These are phyloP conservation scores for Fonsecaea pedrosoi DNA, from an alignment of 2,329 filamentous ascomycete species.

Conservation along the genomic window DNA sequence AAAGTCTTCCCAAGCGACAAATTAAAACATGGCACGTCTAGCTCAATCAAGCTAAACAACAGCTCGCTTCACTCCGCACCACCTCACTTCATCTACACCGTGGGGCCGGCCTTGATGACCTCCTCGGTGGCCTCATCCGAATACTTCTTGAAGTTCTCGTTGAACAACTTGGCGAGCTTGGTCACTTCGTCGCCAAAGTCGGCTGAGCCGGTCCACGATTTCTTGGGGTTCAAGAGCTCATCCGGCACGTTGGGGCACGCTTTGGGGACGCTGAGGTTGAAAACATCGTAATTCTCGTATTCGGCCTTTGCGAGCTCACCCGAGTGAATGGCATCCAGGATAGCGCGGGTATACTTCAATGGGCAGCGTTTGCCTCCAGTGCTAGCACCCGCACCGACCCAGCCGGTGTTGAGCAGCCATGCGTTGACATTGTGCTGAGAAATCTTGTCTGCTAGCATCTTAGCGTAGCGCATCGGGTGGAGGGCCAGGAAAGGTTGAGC, in stretches of 20 bases:
- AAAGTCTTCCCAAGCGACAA: conserved; percentile 13
- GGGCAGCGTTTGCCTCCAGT: conserved; percentile 97
- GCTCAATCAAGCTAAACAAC: conserved; percentile 1
- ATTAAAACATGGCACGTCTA: conserved; percentile 18
- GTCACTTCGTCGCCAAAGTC: conserved; percentile 87
- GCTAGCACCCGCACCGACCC: conserved; percentile 89
- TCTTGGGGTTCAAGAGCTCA: conserved; percentile 93
- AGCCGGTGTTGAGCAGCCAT: conserved; percentile 98
- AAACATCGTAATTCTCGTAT: conserved; percentile 94
- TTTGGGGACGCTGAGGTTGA: conserved; percentile 97
- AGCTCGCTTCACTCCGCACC: conserved; percentile 7
- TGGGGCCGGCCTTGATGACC: conserved; percentile 65
- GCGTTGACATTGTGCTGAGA: conserved; percentile 92
- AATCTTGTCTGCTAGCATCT: conserved; percentile 99
- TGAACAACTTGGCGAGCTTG: conserved; percentile 89
- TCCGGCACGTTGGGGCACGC: conserved; percentile 84
- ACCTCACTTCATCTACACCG: conserved; percentile 37
- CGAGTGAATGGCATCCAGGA: conserved; percentile 96
- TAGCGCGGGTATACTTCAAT: conserved; percentile 97
- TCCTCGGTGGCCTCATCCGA: conserved; percentile 80
- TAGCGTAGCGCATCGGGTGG: conserved; percentile 98
- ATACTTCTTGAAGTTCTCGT: conserved; percentile 98
- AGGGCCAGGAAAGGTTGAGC: conserved; percentile 98
- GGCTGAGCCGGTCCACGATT: conserved; percentile 83
- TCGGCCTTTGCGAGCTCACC: conserved; percentile 91